Percentiles rank a stretch among this genome's conserved stretches.
phyloP scores from a whole-genome alignment of 208 protist genomes.

The Leishmania gerbilli region DNA sequence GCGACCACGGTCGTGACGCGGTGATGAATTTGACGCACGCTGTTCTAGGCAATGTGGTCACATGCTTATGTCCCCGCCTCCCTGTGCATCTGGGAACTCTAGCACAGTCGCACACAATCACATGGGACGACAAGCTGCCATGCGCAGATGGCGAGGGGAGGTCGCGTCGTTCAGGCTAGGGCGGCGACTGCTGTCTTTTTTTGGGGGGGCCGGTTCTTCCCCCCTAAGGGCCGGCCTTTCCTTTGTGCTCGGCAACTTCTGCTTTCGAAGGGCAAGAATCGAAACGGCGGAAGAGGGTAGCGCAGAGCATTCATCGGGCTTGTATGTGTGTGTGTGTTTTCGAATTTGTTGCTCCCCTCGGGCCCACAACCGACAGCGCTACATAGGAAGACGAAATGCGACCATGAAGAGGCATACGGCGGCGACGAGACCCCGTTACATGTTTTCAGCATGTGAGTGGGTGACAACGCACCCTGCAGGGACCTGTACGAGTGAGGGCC shows the following conservation, averaged over 20 bases:
- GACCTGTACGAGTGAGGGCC: neutral
- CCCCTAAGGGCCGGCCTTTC: neutral
- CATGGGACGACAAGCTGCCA: neutral
- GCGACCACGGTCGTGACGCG: slow-evolving; percentile 24
- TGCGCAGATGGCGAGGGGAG: neutral
- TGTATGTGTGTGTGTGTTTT: neutral
- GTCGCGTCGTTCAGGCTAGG: neutral
- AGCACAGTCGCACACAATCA: neutral
- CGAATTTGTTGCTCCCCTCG: neutral
- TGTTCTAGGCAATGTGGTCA: slow-evolving; percentile 1
- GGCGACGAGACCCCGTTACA: neutral
- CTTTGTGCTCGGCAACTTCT: slow-evolving; percentile 1
- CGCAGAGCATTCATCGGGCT: neutral
- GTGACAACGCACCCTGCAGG: no score
- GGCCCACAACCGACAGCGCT: neutral
- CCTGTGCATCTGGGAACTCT: neutral
- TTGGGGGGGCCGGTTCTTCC: neutral
- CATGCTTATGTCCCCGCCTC: no score
- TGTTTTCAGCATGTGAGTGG: neutral
- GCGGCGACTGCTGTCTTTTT: neutral
- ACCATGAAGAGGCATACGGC: neutral
- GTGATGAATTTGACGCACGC: slow-evolving; percentile 29
- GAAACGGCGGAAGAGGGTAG: neutral
- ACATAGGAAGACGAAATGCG: neutral
- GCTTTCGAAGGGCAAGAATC: neutral